These are phyloP conservation scores for Salix suchowensis DNA, from an alignment of 345 rosid species.

Conservation along the genomic window DNA sequence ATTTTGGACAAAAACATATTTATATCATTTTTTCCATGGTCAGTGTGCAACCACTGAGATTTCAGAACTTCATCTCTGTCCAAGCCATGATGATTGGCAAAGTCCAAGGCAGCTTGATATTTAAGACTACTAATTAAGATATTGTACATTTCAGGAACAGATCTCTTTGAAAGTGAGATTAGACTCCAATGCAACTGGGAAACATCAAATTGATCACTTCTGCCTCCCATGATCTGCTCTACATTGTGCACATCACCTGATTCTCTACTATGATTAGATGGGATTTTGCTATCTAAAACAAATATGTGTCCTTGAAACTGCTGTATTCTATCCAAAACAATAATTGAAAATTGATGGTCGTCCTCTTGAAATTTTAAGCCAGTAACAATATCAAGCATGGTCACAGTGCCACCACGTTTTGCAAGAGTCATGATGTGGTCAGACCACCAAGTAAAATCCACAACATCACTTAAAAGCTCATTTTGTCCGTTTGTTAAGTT, in stretches of 20 bases:
- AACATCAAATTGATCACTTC: slow-evolving; percentile 31
- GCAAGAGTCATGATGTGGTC: slow-evolving; percentile 59
- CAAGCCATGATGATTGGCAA: slow-evolving; percentile 73
- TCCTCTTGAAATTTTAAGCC: slow-evolving; percentile 52
- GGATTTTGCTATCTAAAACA: slow-evolving; percentile 50
- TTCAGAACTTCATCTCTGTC: slow-evolving; percentile 77
- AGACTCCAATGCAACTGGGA: slow-evolving; percentile 58
- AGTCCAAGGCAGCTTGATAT: slow-evolving; percentile 67
- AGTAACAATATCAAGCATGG: slow-evolving; percentile 51
- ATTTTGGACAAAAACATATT: slow-evolving; percentile 53
- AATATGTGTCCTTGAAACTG: slow-evolving; percentile 54
- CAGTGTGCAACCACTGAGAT: slow-evolving; percentile 78
- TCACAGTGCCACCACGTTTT: slow-evolving; percentile 47
- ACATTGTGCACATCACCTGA: slow-evolving; percentile 23
- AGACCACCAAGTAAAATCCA: slow-evolving; percentile 96
- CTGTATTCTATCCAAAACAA: slow-evolving; percentile 59
- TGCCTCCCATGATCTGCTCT: slow-evolving; percentile 31
- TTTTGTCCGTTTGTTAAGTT: slow-evolving; percentile 12
- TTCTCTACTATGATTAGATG: slow-evolving; percentile 29
- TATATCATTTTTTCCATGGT: slow-evolving; percentile 52
- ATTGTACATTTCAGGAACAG: slow-evolving; percentile 74
- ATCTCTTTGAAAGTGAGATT: slow-evolving; percentile 70
- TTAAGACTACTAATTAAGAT: slow-evolving; percentile 54
- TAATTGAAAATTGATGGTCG: slow-evolving; percentile 49
- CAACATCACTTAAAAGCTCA: slow-evolving; percentile 40